Evolutionary conservation across 106 monocot genomes (phyloP).

Genomic region (Platanthera guangdongensis): DNA sequence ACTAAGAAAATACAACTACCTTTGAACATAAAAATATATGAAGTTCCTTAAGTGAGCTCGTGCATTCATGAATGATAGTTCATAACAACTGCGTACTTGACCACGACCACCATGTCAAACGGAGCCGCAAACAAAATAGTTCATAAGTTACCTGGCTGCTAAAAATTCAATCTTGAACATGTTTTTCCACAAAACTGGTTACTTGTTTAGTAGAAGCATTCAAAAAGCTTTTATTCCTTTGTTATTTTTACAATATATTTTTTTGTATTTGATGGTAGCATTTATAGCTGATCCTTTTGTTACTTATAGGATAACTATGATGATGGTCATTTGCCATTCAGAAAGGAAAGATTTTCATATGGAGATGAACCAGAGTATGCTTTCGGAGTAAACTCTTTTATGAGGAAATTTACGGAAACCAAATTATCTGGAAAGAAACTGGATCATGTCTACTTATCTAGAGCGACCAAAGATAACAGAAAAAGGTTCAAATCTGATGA

Average conservation of each 20-base stretch:
- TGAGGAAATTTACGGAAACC: slow-evolving; percentile 1
- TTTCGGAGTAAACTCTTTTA: slow-evolving; percentile 37
- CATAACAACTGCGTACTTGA: too few species aligned
- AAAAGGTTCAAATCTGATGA: slow-evolving; percentile 22
- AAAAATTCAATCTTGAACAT: background rate
- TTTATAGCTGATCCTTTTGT: slow-evolving; percentile 14
- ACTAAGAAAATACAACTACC: too few species aligned
- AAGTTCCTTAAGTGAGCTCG: too few species aligned
- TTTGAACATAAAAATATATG: too few species aligned
- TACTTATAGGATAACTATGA: slow-evolving; percentile 27
- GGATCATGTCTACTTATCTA: slow-evolving; percentile 17
- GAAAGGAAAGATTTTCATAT: too few species aligned
- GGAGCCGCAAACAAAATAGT: background rate
- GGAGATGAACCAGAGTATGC: too few species aligned
- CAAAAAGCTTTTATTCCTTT: background rate
- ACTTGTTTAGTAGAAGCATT: background rate
- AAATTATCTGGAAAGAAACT: slow-evolving; percentile 12
- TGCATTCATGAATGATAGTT: too few species aligned
- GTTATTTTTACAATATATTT: background rate
- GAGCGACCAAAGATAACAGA: slow-evolving; percentile 22
- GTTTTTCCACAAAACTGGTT: background rate
- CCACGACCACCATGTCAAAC: background rate
- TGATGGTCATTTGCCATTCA: slow-evolving; percentile 26
- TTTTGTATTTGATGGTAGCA: background rate
- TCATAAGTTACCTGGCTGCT: background rate